Percentiles rank a stretch among this genome's conserved stretches.
phyloP scores from a whole-genome alignment of 768 basidiomycete genomes.

The Xerocomellus amylosporus region DNA sequence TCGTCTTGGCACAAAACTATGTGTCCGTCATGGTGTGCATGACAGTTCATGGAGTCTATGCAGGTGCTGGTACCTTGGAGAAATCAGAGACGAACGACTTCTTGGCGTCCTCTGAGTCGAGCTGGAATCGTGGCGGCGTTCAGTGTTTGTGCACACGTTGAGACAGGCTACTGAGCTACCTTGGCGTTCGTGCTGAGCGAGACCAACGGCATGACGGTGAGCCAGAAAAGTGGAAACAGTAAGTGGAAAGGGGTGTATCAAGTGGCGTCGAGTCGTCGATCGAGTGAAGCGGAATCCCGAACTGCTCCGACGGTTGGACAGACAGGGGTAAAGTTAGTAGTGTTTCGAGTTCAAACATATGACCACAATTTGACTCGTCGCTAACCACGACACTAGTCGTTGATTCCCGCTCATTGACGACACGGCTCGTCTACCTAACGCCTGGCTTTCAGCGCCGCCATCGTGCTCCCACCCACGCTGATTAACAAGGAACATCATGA shows the following conservation, averaged over 20 bases:
- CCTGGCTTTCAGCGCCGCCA: not conserved
- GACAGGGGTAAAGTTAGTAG: not conserved
- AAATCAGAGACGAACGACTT: conserved; percentile 47
- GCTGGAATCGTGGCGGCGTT: not conserved
- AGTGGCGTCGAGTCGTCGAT: not conserved
- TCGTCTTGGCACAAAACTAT: conserved; percentile 51
- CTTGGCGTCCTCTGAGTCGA: conserved; percentile 26
- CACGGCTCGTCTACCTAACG: not conserved
- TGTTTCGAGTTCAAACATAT: not conserved
- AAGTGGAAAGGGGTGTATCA: too few species aligned
- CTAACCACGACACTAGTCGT: not conserved
- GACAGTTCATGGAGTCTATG: not conserved
- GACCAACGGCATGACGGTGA: conserved; percentile 35
- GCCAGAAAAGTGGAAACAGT: not conserved
- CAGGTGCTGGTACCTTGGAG: conserved; percentile 44
- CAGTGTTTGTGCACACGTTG: not conserved
- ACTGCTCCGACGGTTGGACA: not conserved
- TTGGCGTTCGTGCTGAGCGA: conserved; percentile 40
- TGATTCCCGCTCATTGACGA: not conserved
- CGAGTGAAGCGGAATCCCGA: not conserved
- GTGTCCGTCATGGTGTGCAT: not conserved
- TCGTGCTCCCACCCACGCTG: conserved; percentile 1
- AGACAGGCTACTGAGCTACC: conserved; percentile 14
- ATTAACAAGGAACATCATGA: not conserved
- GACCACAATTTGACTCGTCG: not conserved